Percentiles rank a stretch among this genome's conserved stretches.
Conservation (phyloP, 345 rosid genomes). For the Citrus medica region DNA sequence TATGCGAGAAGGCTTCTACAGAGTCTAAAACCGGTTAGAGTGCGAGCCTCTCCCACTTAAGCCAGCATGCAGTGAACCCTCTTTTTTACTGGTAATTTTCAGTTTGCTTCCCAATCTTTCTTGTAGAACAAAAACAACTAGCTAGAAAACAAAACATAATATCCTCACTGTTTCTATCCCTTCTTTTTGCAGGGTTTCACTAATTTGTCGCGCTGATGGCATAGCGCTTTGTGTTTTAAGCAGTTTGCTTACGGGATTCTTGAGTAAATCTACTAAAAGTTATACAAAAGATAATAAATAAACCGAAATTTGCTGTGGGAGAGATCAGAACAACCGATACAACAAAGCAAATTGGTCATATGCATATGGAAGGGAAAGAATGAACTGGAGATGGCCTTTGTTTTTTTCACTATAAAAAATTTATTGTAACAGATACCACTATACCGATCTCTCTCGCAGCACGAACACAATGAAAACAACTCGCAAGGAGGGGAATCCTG, state of each 20-base stretch:
- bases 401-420: background rate
- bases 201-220: background rate
- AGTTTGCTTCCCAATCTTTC: background rate
- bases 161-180: background rate
- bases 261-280: background rate
- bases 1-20: slow-evolving; percentile 43
- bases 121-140: background rate
- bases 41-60: slow-evolving; percentile 51
- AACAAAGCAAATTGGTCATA: background rate
- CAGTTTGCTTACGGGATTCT: background rate
- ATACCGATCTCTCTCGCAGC: background rate
- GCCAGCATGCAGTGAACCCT: slow-evolving; percentile 7
- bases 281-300: background rate
- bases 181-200: slow-evolving; percentile 18
- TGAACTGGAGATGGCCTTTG: background rate
- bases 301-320: background rate
- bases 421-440: background rate
- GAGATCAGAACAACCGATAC: background rate
- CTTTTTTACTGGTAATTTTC: slow-evolving; percentile 33
- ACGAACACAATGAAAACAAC: background rate
- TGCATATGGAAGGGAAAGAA: background rate
- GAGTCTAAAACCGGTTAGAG: slow-evolving; percentile 53
- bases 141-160: background rate
- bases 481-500: background rate
- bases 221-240: background rate